phyloP scores from a whole-genome alignment of 768 basidiomycete genomes.

The Podaxis pistillaris region DNA sequence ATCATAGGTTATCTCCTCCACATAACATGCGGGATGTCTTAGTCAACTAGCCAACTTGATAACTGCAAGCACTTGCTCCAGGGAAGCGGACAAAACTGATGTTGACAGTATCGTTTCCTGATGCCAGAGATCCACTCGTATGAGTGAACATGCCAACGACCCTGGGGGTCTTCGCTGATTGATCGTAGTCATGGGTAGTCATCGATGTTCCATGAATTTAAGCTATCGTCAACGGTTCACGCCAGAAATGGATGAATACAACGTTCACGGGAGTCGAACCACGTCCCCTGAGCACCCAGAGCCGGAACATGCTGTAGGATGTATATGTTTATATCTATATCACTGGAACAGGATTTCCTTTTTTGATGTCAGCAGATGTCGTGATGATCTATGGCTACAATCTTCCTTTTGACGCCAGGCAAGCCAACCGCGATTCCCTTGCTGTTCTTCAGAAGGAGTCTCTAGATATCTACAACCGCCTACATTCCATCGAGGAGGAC shows the following conservation, averaged over 20 bases:
- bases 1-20: constrained; percentile 33
- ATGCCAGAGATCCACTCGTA: neutral
- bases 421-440: constrained; percentile 29
- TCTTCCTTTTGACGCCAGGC: neutral
- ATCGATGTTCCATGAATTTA: constrained; percentile 36
- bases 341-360: too few relatives aligned
- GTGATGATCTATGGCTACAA: too few relatives aligned
- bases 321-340: too few relatives aligned
- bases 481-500: constrained; percentile 85
- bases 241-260: too few relatives aligned
- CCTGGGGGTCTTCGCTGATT: neutral
- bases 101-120: neutral
- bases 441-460: constrained; percentile 64
- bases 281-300: too few relatives aligned
- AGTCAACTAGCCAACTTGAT: constrained; percentile 17
- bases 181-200: neutral
- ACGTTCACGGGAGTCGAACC: too few relatives aligned
- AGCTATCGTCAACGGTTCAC: constrained; percentile 92
- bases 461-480: constrained; percentile 78
- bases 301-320: too few relatives aligned
- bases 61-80: constrained; percentile 50
- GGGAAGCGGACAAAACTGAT: neutral
- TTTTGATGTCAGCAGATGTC: too few relatives aligned
- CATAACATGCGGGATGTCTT: constrained; percentile 45
- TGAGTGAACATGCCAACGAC: too few relatives aligned